phyloP scores from a whole-genome alignment of 352 stramenopile genomes.

The Globisporangium echinulatum region DNA sequence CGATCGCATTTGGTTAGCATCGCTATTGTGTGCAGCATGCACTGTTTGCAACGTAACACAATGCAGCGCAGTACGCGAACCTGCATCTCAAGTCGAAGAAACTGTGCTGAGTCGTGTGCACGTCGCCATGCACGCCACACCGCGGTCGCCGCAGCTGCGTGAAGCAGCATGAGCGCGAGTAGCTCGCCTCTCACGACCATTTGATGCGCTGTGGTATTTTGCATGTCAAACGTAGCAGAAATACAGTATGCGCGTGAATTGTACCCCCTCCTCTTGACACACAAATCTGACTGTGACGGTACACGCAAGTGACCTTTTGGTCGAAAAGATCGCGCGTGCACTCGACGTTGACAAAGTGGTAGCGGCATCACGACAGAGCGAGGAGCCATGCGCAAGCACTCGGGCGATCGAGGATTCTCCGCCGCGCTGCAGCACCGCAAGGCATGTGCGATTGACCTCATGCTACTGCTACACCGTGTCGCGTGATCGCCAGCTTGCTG shows the following conservation, averaged over 20 bases:
- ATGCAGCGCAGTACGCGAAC: no score
- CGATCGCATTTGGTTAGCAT: no score
- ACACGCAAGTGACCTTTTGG: not conserved
- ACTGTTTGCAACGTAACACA: no score
- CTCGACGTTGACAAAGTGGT: not conserved
- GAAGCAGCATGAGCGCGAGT: constrained; percentile 11
- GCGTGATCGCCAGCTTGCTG: no score
- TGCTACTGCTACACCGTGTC: not conserved
- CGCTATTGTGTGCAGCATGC: no score
- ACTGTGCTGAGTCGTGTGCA: not conserved
- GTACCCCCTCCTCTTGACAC: not conserved
- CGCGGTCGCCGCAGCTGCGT: not conserved
- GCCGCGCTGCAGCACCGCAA: constrained; percentile 54
- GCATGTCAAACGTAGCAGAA: constrained; percentile 4
- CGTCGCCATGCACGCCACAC: constrained; percentile 2
- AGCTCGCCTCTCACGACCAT: not conserved
- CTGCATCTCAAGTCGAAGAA: no score
- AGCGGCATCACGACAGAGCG: not conserved
- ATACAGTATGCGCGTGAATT: not conserved
- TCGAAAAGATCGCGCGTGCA: not conserved
- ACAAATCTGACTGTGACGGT: no score
- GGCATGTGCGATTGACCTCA: constrained; percentile 10
- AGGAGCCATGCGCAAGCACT: constrained; percentile 28
- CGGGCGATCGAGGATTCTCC: constrained; percentile 30
- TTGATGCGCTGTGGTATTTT: not conserved